Evolutionary conservation across 1,284 basidiomycete species (phyloP), one percentile per base, ranked within the genome.

Genomic region (Laetiporus sulphureus): DNA sequence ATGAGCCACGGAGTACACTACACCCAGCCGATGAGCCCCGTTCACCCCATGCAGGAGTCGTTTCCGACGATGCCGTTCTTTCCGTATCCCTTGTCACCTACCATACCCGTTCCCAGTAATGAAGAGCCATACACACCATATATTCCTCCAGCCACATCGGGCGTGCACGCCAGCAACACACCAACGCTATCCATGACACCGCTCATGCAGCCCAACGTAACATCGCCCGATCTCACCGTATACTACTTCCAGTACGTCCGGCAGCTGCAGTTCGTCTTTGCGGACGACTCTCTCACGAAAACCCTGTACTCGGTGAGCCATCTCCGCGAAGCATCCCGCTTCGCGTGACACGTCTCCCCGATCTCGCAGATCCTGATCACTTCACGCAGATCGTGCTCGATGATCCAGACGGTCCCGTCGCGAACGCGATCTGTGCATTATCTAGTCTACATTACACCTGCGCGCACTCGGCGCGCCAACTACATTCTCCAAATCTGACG

Each of bases 361-460:
- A 32, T 38, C 36, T 32, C 23, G 36, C 33, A 41, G 42, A 44
- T 46, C 43, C 40, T 37, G 34, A 21, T 34, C 39, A 16, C 27
- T 16, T 33, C 38, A 50, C 47, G 15, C 57, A 87, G 83, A 64
- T 76, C 43, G 72, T 85, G 41, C 61, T 75, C 36, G 69, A 76
- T 54, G 75, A 85, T 32, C 81, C 82, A 7, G 71, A 72, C 41
- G 82, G 85, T 38, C 69, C 81, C 2, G 71, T 88, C 40, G 74
- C 81, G 2, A 73, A 78, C 55, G 78, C 83, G 10, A 71, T 87
- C 30, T 83, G 78, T 59, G 84, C 86, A n/a, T 68, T 89, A 41
- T 76, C 83, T 27, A 77, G 74, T 53, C 67, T 86, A 33, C 83
- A 89, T 58, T 74, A 73, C 52, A 75, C 72, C 42, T 73, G 74